A percentile compares a stretch with the other conserved stretches of the same genome.
phyloP scores from a whole-genome alignment of 352 stramenopile species.

The Plasmopara muralis region DNA sequence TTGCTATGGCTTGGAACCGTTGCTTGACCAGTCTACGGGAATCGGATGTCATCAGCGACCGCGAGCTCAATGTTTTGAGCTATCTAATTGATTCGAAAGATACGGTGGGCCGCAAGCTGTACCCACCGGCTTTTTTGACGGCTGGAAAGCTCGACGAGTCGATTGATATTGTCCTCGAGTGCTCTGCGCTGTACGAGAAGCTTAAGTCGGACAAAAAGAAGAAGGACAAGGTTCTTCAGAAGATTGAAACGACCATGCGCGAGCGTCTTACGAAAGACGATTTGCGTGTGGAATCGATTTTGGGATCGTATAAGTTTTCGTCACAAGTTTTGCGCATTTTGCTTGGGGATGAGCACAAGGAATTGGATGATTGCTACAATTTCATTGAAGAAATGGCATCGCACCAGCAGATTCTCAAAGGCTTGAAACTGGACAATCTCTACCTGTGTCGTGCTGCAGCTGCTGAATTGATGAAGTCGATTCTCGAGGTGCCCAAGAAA shows the following conservation, averaged over 20 bases:
- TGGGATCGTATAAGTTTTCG: constrained; percentile 85
- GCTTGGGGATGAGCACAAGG: constrained; percentile 78
- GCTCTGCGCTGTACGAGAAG: constrained; percentile 69
- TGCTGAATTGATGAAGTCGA: constrained; percentile 78
- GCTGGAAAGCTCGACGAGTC: constrained; percentile 79
- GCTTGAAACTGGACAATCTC: constrained; percentile 68
- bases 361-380: constrained; percentile 73
- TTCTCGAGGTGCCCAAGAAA: constrained; percentile 74
- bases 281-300: constrained; percentile 68
- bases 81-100: constrained; percentile 81
- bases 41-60: constrained; percentile 73
- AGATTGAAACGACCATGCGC: constrained; percentile 79
- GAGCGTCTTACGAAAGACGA: constrained; percentile 79
- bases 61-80: constrained; percentile 75
- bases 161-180: constrained; percentile 81
- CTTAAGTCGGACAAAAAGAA: constrained; percentile 82
- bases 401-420: constrained; percentile 68
- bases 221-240: constrained; percentile 80
- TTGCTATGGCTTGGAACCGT: constrained; percentile 82
- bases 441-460: constrained; percentile 55
- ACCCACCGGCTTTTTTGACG: constrained; percentile 73
- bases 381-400: constrained; percentile 80
- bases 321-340: constrained; percentile 74
- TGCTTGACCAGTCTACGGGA: constrained; percentile 67
- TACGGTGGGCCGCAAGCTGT: constrained; percentile 58